Evolutionary conservation across 202 grass and related monocot genomes (phyloP), one percentile per base, ranked within the genome.

Genomic region (Hordeum pubiflorum): DNA sequence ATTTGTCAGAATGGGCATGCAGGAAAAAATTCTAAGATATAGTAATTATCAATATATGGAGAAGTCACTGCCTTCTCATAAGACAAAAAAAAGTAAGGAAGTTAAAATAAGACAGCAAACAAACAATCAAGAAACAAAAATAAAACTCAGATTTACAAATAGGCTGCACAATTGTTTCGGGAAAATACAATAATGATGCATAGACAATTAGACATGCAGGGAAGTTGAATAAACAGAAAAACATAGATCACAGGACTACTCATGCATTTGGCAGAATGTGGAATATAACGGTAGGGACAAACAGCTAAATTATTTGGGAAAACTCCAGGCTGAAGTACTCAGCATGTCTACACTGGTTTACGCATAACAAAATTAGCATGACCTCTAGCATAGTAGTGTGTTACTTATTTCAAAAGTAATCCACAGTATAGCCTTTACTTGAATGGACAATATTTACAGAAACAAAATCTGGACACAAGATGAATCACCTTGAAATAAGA

Each of bases 41-140:
- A 29, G 27, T 29, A 69, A 40, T 33, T 60, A 18, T 78, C 66
- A 86, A 75, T n/a, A 14, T 41, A 69, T 58, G 15, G 31, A 79
- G 23, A 69, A 72, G 50, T 59, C 75, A 70, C 11, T 41, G 24
- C 41, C 23, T 72, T 72, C 23, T 50, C 24, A 0, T 10, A 9
- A 22, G 12, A 29, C 6, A 15, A 43, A 69, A 26, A 82, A 43
- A 5, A 36, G 18, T 22, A 26, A 27, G n/a, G 61, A 56, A 20
- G 59, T 56, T 36, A 79, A 66, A 86, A 83, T 32, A 79, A 82
- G 11, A 78, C 13, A 63, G 14, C 18, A 83, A 82, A 75, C 41
- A 14, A 67, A 24, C 29, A 74, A 40, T 38, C 27, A 37, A 77
- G 17, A 78, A 39, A 15, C 27, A 29, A 50, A 68, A 55, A 26